Evolutionary conservation across 108 stramenopile genomes (phyloP).

Genomic region (Nitzschia sp.): DNA sequence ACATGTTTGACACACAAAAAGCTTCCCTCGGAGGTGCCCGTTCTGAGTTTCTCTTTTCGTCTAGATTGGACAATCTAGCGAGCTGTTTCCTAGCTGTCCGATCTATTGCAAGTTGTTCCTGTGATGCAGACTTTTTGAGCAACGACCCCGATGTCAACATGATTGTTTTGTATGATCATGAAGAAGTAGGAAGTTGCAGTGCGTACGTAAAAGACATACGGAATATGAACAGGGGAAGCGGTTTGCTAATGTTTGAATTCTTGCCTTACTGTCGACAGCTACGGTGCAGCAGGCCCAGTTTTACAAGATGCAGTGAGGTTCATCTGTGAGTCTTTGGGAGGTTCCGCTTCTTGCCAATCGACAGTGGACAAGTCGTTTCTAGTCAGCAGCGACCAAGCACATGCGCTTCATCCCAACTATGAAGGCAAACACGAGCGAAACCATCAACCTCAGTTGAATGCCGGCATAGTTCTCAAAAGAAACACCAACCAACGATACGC

Average conservation of each 20-base stretch:
- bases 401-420: conserved; percentile 98
- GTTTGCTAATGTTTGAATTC: not conserved
- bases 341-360: conserved; percentile 25
- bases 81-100: conserved; percentile 85
- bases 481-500: conserved; percentile 97
- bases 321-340: conserved; percentile 59
- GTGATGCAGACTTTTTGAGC: conserved; percentile 34
- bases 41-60: conserved; percentile 90
- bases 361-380: conserved; percentile 60
- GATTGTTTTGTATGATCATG: conserved; percentile 96
- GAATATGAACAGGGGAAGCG: conserved; percentile 31
- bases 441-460: conserved; percentile 92
- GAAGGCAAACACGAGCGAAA: conserved; percentile 88
- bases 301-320: conserved; percentile 73
- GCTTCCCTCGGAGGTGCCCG: conserved; percentile 82
- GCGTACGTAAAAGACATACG: conserved; percentile 58
- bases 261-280: conserved; percentile 10
- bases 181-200: conserved; percentile 88
- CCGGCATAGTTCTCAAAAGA: conserved; percentile 96
- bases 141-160: conserved; percentile 72
- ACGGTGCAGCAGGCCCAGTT: conserved; percentile 88
- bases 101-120: conserved; percentile 66
- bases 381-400: conserved; percentile 90
- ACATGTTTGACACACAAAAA: conserved; percentile 90
- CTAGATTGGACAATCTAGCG: conserved; percentile 93